Conservation (phyloP, 257 asterid species). For the Rhazya stricta region DNA sequence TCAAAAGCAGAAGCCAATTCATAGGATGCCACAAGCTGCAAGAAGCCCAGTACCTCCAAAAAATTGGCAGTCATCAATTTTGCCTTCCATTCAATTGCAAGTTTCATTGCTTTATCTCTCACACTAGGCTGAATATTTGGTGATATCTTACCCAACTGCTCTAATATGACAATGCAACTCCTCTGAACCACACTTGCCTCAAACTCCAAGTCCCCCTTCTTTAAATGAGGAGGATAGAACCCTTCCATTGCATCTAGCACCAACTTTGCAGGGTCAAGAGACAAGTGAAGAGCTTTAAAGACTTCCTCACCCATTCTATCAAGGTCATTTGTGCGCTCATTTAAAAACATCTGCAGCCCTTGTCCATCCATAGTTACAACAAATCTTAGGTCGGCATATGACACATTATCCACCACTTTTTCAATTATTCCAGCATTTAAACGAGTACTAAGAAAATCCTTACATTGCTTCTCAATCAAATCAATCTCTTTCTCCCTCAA, state of each 20-base stretch:
- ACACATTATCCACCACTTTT: conserved; percentile 18
- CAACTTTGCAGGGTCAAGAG: conserved; percentile 45
- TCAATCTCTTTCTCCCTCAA: conserved; percentile 25
- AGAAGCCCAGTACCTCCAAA: conserved; percentile 35
- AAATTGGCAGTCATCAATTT: conserved; percentile 18
- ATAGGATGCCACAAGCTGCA: conserved; percentile 46
- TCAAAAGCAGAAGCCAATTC: conserved; percentile 34
- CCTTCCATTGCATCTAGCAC: conserved; percentile 37
- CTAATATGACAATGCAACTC: conserved; percentile 30
- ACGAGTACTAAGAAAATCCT: conserved; percentile 11
- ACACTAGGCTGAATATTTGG: conserved; percentile 31
- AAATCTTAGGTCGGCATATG: conserved; percentile 20
- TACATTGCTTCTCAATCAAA: conserved; percentile 15
- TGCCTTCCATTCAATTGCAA: conserved; percentile 44
- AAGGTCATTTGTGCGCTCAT: conserved; percentile 37
- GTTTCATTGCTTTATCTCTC: conserved; percentile 33
- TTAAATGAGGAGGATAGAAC: conserved; percentile 25
- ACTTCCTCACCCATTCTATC: conserved; percentile 33
- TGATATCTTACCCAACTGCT: conserved; percentile 32
- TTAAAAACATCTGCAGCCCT: conserved; percentile 38
- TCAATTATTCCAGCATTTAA: conserved; percentile 24
- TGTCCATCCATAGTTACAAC: conserved; percentile 42
- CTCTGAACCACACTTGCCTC: conserved; percentile 18
- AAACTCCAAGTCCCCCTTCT: conserved; percentile 21
- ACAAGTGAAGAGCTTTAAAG: conserved; percentile 25